Evolutionary conservation across 208 protist species (phyloP).

Genomic region (Leishmania turanica): DNA sequence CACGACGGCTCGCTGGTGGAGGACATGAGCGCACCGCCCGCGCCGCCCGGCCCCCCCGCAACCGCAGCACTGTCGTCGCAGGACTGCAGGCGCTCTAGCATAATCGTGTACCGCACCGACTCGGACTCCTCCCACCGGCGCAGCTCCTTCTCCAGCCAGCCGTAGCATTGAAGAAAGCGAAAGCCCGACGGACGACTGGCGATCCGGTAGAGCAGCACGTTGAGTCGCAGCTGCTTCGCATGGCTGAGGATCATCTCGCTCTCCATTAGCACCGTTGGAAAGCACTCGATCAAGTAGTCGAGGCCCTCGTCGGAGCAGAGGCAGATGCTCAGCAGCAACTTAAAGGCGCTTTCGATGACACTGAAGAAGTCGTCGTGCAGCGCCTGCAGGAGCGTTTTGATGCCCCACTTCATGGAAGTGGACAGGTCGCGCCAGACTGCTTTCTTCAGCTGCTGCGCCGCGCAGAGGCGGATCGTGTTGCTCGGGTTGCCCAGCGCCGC

Average conservation of each 20-base stretch:
- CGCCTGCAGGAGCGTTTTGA: slow-evolving; percentile 80
- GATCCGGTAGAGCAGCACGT: slow-evolving; percentile 83
- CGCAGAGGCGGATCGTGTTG: slow-evolving; percentile 80
- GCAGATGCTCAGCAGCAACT: slow-evolving; percentile 85
- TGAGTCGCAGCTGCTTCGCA: slow-evolving; percentile 62
- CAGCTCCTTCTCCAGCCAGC: slow-evolving; percentile 87
- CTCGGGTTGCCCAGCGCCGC: slow-evolving; percentile 60
- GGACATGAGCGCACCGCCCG: slow-evolving; percentile 7
- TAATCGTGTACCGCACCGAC: slow-evolving; percentile 52
- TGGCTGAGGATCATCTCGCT: slow-evolving; percentile 74
- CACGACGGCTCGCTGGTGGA: slow-evolving; percentile 20
- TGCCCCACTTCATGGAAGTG: slow-evolving; percentile 88
- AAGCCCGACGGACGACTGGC: slow-evolving; percentile 73
- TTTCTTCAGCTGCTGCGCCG: slow-evolving; percentile 71
- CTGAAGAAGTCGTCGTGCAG: slow-evolving; percentile 77
- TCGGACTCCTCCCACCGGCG: slow-evolving; percentile 75
- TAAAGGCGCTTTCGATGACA: slow-evolving; percentile 83
- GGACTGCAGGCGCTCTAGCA: slow-evolving; percentile 61
- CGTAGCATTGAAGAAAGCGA: slow-evolving; percentile 85
- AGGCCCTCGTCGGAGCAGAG: slow-evolving; percentile 83
- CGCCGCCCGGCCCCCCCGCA: neutral
- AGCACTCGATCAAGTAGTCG: slow-evolving; percentile 86
- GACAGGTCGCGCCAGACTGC: slow-evolving; percentile 84
- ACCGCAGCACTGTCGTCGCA: slow-evolving; percentile 21
- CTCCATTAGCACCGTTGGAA: slow-evolving; percentile 85